phyloP scores from a whole-genome alignment of 169 alveolate genomes.

The Perkinsus olseni region DNA sequence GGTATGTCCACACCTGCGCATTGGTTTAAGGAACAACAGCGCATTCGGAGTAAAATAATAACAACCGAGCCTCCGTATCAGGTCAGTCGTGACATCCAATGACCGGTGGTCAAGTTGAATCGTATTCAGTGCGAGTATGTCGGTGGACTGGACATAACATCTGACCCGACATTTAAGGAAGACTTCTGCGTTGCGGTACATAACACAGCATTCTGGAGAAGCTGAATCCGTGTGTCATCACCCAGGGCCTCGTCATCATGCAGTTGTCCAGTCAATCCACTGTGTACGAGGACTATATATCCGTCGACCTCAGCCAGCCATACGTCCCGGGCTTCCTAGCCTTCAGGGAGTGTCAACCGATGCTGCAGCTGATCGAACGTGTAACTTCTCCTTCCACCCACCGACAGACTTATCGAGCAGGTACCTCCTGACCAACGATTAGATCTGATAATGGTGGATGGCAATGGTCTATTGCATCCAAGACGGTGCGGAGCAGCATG shows the following conservation, averaged over 20 bases:
- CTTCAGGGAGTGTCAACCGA: constrained; percentile 67
- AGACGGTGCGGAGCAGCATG: constrained; percentile 71
- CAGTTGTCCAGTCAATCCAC: neutral
- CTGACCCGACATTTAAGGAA: neutral
- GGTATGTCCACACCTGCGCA: neutral
- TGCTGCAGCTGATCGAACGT: constrained; percentile 42
- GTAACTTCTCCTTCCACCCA: constrained; percentile 14
- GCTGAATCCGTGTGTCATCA: neutral
- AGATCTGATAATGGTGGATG: constrained; percentile 64
- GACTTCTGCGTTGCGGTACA: neutral
- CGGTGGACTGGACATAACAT: neutral
- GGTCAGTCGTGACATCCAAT: no score
- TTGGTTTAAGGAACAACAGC: neutral
- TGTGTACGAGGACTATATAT: neutral
- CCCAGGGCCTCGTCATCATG: neutral
- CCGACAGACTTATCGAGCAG: no score
- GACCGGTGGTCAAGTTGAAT: neutral
- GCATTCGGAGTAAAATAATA: neutral
- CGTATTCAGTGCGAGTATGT: neutral
- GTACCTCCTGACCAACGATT: constrained; percentile 3
- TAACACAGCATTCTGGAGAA: neutral
- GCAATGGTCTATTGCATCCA: constrained; percentile 68
- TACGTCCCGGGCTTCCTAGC: constrained; percentile 76
- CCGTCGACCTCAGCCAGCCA: constrained; percentile 26
- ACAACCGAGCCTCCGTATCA: neutral